These are phyloP conservation scores for Piper longum DNA, from an alignment of 164 flowering plant genomes.

Conservation along the genomic window DNA sequence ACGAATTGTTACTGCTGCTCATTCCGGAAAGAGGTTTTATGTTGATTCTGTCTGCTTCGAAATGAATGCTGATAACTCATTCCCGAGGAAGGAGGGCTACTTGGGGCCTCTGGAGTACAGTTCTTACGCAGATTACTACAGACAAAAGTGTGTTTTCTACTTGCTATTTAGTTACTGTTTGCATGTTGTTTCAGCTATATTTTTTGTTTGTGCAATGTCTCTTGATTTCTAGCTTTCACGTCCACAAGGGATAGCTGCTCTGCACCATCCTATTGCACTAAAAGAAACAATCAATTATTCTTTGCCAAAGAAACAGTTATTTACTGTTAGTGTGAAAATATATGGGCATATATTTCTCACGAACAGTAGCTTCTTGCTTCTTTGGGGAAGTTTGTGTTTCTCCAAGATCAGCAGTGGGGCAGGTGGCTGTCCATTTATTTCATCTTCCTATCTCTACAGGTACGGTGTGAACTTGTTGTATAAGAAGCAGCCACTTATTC, in stretches of 20 bases:
- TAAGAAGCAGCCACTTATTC: constrained; percentile 75
- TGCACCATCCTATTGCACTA: constrained; percentile 40
- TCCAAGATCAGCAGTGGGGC: constrained; percentile 38
- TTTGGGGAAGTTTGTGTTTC: constrained; percentile 22
- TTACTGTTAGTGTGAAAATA: constrained; percentile 10
- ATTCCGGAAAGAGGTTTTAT: constrained; percentile 96
- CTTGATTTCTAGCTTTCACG: constrained; percentile 5
- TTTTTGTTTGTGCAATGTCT: neutral
- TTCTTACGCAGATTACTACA: constrained; percentile 91
- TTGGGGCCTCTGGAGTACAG: constrained; percentile 96
- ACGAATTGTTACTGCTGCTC: constrained; percentile 93
- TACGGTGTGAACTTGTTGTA: constrained; percentile 78
- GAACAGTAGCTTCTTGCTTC: constrained; percentile 19
- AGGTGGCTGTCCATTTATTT: constrained; percentile 30
- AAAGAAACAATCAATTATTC: constrained; percentile 24
- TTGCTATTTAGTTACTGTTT: too few species aligned
- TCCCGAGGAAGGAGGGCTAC: constrained; percentile 98
- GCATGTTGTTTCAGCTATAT: neutral
- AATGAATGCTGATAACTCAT: constrained; percentile 86
- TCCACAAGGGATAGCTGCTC: constrained; percentile 24
- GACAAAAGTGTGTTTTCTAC: constrained; percentile 67
- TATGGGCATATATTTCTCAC: neutral
- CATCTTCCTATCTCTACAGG: constrained; percentile 22
- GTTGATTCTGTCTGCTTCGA: constrained; percentile 82
- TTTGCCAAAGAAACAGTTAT: constrained; percentile 13